Conservation (phyloP, 1,284 basidiomycete species). For the Austroboletus olivaceoglutinosus region DNA sequence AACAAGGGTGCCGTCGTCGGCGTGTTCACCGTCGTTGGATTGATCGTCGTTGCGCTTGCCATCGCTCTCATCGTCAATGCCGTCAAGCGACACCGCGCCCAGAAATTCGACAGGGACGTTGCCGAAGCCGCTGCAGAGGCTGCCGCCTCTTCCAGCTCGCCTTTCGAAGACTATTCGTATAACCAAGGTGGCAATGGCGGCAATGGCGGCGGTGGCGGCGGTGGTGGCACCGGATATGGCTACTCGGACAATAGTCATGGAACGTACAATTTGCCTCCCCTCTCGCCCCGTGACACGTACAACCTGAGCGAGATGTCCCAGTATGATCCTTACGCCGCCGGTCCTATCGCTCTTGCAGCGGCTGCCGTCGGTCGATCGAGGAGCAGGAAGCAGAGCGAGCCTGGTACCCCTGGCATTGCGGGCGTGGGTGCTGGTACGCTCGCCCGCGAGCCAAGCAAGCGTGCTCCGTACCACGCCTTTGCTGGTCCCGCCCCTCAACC, state of each 20-base stretch:
- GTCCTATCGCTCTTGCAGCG: conserved; percentile 43
- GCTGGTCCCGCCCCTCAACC: conserved; percentile 31
- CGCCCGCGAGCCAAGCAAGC: conserved; percentile 34
- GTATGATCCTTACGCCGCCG: conserved; percentile 40
- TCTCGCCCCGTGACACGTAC: conserved; percentile 42
- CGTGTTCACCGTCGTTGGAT: conserved; percentile 64
- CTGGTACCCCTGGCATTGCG: conserved; percentile 38
- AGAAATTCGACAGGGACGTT: conserved; percentile 66
- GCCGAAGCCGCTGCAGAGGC: conserved; percentile 61
- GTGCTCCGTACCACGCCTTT: conserved; percentile 51
- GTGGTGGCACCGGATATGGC: conserved; percentile 31
- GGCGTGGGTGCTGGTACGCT: conserved; percentile 41
- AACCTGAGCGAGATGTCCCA: conserved; percentile 51
- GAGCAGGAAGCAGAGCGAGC: conserved; percentile 33
- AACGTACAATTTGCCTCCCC: conserved; percentile 54
- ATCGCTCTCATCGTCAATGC: conserved; percentile 52
- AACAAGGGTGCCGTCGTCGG: conserved; percentile 72
- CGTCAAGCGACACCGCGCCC: conserved; percentile 60
- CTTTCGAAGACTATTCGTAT: conserved; percentile 42
- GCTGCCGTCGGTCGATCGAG: conserved; percentile 22
- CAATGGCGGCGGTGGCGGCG: neutral
- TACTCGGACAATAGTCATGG: conserved; percentile 66
- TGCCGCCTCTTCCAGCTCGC: conserved; percentile 46
- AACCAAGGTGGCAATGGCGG: conserved; percentile 18
- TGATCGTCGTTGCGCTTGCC: conserved; percentile 51